Evolutionary conservation across 306 rosid genomes (phyloP).

Genomic region (peach (Prunus persica)): DNA sequence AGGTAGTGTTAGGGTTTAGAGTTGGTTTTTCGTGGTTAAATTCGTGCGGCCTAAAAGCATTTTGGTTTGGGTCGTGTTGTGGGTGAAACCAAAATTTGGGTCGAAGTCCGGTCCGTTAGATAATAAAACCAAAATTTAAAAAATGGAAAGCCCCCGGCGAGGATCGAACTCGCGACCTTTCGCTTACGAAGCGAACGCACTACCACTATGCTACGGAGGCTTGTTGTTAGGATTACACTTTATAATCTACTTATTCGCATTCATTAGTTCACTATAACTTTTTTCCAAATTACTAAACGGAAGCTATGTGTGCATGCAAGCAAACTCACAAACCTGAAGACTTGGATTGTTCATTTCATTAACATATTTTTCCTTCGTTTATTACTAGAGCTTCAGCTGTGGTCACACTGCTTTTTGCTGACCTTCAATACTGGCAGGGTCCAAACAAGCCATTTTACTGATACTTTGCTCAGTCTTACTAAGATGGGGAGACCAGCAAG

Average conservation of each 20-base stretch:
- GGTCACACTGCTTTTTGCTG: too few species aligned
- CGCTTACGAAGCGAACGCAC: constrained; percentile 99
- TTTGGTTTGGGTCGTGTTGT: neutral
- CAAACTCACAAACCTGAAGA: too few species aligned
- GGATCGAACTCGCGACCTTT: constrained; percentile 99
- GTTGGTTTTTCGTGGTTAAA: neutral
- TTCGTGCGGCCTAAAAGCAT: neutral
- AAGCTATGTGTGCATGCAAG: too few species aligned
- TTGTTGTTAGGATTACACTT: neutral
- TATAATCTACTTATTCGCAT: fast-evolving
- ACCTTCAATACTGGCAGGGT: too few species aligned
- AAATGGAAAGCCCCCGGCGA: constrained; percentile 69
- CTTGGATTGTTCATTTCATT: neutral
- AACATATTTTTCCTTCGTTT: too few species aligned
- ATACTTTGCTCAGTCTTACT: too few species aligned
- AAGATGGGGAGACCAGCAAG: too few species aligned
- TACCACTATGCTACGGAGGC: constrained; percentile 99
- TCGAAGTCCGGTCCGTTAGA: neutral
- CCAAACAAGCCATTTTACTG: too few species aligned
- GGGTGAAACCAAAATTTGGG: neutral
- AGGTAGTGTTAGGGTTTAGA: too few species aligned
- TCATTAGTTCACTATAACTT: too few species aligned
- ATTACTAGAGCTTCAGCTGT: too few species aligned
- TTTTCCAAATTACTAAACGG: too few species aligned
- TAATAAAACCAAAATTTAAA: neutral